Conservation (phyloP, 148 eudicot genomes). For the Chenopodium berlandieri region DNA sequence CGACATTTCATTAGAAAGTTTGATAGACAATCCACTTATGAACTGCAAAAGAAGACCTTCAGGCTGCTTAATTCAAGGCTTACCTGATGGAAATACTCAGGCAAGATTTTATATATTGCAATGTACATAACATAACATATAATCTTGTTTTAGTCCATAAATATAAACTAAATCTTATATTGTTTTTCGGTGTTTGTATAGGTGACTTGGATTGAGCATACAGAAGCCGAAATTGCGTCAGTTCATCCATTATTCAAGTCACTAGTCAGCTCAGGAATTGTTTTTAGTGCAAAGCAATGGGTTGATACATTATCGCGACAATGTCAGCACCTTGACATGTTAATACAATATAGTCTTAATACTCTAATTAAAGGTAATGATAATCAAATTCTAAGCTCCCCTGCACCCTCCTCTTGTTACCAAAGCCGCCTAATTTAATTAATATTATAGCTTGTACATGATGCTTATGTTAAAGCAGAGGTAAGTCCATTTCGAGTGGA, state of each 20-base stretch:
- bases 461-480: neutral
- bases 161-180: neutral
- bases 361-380: slow-evolving; percentile 14
- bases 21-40: slow-evolving; percentile 38
- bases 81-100: slow-evolving; percentile 42
- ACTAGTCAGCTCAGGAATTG: slow-evolving; percentile 28
- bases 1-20: slow-evolving; percentile 53
- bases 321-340: slow-evolving; percentile 22
- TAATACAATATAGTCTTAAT: slow-evolving; percentile 21
- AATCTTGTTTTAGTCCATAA: neutral
- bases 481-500: slow-evolving; percentile 22
- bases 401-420: neutral
- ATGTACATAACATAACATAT: neutral
- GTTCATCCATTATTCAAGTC: slow-evolving; percentile 32
- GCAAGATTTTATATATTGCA: slow-evolving; percentile 16
- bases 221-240: slow-evolving; percentile 24
- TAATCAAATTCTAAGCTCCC: neutral
- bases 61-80: slow-evolving; percentile 58
- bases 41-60: slow-evolving; percentile 49
- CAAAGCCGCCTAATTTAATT: neutral
- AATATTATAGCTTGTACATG: neutral
- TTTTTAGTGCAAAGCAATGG: slow-evolving; percentile 53
- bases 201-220: slow-evolving; percentile 65
- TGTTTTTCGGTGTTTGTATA: neutral
- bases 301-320: slow-evolving; percentile 40